Conservation (phyloP, 2,329 filamentous ascomycete species). For the Zymoseptoria pseudotritici region DNA sequence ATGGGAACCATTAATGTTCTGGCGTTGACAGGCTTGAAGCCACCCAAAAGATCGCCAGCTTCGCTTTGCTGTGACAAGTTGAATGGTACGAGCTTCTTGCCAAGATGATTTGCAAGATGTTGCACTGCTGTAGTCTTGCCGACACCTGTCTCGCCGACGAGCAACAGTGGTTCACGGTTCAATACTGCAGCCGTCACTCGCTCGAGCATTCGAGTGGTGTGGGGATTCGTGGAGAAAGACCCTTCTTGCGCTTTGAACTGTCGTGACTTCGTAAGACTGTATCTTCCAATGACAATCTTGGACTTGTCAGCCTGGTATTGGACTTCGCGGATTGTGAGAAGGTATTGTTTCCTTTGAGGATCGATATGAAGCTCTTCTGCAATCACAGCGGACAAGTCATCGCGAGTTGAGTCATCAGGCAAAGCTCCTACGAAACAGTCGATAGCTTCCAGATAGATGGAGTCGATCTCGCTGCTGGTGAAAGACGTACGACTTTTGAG, state of each 20-base stretch:
- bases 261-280: slow-evolving; percentile 20
- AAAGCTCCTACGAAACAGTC: slow-evolving; percentile 87
- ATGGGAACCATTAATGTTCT: slow-evolving; percentile 80
- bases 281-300: slow-evolving; percentile 25
- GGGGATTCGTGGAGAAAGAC: slow-evolving; percentile 81
- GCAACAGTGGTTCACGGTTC: slow-evolving; percentile 76
- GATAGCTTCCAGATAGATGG: slow-evolving; percentile 86
- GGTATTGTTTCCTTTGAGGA: slow-evolving; percentile 70
- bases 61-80: slow-evolving; percentile 98
- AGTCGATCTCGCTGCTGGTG: slow-evolving; percentile 64
- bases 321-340: slow-evolving; percentile 66
- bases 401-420: slow-evolving; percentile 56
- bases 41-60: slow-evolving; percentile 87
- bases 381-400: slow-evolving; percentile 58
- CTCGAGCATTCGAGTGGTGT: slow-evolving; percentile 78
- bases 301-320: slow-evolving; percentile 47
- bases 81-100: slow-evolving; percentile 81
- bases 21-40: slow-evolving; percentile 92
- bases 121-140: slow-evolving; percentile 97
- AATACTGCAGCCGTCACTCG: slow-evolving; percentile 78
- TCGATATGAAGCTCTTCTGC: slow-evolving; percentile 84
- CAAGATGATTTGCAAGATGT: slow-evolving; percentile 75
- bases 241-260: slow-evolving; percentile 30
- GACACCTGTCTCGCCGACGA: slow-evolving; percentile 98
- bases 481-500: slow-evolving; percentile 55